Percentiles rank a stretch among this genome's conserved stretches.
These are phyloP conservation scores for Candida germanica DNA, from an alignment of 805 yeast species.

Conservation along the genomic window DNA sequence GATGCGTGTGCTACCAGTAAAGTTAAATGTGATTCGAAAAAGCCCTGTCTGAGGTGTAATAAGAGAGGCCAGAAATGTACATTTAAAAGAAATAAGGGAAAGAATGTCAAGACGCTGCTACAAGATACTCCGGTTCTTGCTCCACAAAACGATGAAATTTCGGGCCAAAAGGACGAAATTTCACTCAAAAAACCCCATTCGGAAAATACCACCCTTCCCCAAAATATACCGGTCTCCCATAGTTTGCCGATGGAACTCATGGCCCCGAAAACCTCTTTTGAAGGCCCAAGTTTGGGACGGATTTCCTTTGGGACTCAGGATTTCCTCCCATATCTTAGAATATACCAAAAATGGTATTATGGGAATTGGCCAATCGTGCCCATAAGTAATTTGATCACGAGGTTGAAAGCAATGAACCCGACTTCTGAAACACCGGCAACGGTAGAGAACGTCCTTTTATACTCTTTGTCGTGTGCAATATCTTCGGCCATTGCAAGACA, in stretches of 20 bases:
- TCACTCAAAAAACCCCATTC: too few species aligned
- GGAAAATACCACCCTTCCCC: too few species aligned
- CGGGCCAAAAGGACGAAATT: neutral
- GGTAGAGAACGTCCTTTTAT: conserved; percentile 14
- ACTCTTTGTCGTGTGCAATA: conserved; percentile 28
- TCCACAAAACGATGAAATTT: too few species aligned
- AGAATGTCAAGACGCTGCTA: too few species aligned
- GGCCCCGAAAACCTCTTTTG: too few species aligned
- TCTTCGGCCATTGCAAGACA: conserved; percentile 30
- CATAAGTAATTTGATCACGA: conserved; percentile 22
- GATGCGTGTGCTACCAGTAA: conserved; percentile 35
- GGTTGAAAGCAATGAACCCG: conserved; percentile 9
- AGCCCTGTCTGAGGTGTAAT: conserved; percentile 29
- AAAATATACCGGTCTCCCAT: too few species aligned
- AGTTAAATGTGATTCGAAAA: conserved; percentile 24
- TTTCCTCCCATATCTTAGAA: conserved; percentile 27
- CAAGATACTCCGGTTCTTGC: too few species aligned
- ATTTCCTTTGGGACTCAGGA: conserved; percentile 7
- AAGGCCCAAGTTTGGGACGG: neutral
- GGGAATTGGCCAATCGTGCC: conserved; percentile 35
- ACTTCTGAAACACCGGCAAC: neutral
- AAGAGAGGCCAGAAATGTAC: conserved; percentile 27
- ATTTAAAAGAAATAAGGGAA: conserved; percentile 16
- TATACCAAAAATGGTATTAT: conserved; percentile 35
- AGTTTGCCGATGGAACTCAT: too few species aligned